Percentiles rank a stretch among this genome's conserved stretches.
Evolutionary conservation across 139 green algal species (phyloP).

Genomic region (Pseudopediastrum boryanum): DNA sequence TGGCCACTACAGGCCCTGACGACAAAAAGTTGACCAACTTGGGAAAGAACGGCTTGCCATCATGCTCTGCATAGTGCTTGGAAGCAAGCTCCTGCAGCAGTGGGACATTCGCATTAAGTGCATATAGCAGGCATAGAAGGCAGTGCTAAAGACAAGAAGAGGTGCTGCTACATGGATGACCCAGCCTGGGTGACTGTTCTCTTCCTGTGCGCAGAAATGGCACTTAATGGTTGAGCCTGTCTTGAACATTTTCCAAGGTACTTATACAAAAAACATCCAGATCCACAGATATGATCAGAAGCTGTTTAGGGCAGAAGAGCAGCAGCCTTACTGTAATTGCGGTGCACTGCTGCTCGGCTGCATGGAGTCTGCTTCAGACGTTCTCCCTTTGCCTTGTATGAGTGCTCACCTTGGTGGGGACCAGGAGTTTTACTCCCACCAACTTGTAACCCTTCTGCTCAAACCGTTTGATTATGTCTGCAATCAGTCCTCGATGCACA

Average conservation of each 20-base stretch:
- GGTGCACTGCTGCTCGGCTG: conserved; percentile 55
- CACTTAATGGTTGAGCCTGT: too few relatives aligned
- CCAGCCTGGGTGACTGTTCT: too few relatives aligned
- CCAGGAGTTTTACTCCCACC: conserved; percentile 71
- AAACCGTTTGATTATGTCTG: conserved; percentile 83
- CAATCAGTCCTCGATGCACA: conserved; percentile 71
- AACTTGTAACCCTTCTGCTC: conserved; percentile 83
- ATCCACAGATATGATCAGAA: too few relatives aligned
- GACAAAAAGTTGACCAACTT: conserved; percentile 84
- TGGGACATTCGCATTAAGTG: too few relatives aligned
- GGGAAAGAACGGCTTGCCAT: conserved; percentile 78
- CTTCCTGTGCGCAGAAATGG: too few relatives aligned
- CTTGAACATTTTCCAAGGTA: too few relatives aligned
- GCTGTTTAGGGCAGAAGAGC: too few relatives aligned
- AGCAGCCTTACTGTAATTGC: too few relatives aligned
- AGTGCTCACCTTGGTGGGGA: conserved; percentile 47
- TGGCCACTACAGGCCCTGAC: conserved; percentile 69
- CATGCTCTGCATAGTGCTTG: conserved; percentile 89
- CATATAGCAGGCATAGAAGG: too few relatives aligned
- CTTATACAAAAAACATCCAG: too few relatives aligned
- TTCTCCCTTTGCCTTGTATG: neutral
- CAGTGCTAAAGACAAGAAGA: too few relatives aligned
- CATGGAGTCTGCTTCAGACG: neutral
- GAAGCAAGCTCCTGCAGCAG: conserved; percentile 47
- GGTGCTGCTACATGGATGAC: too few relatives aligned